Conservation (phyloP, 2,329 filamentous ascomycete genomes). For the Ceratocystis papillata region DNA sequence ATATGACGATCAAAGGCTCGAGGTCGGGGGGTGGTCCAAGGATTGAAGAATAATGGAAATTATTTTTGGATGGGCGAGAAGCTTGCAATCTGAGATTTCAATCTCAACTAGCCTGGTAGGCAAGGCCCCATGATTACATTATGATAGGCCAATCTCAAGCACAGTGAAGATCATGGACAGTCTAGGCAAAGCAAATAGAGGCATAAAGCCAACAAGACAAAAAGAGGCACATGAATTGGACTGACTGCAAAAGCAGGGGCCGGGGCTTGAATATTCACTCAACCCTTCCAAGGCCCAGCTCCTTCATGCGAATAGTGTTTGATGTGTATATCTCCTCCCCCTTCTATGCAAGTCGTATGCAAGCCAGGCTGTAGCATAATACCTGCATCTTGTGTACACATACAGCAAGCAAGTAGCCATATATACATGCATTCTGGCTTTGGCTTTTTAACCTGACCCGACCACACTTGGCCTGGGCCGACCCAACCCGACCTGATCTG, state of each 20-base stretch:
- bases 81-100: constrained; percentile 5
- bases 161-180: neutral
- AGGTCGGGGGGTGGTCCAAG: neutral
- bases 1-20: neutral
- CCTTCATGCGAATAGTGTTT: too few species aligned
- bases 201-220: neutral
- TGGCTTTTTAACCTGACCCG: too few species aligned
- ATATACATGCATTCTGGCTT: neutral
- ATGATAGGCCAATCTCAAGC: neutral
- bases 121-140: neutral
- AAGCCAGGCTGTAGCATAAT: too few species aligned
- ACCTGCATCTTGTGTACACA: too few species aligned
- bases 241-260: neutral
- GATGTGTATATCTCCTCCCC: too few species aligned
- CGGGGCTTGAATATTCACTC: constrained; percentile 2
- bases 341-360: too few species aligned
- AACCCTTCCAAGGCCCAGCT: neutral
- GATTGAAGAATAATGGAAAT: neutral
- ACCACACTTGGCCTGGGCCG: too few species aligned
- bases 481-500: too few species aligned
- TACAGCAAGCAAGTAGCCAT: neutral
- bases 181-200: neutral
- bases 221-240: neutral
- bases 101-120: neutral
- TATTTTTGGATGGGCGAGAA: neutral